These are phyloP conservation scores for Starmerella asiatica DNA, from an alignment of 805 yeast species.

Conservation along the genomic window DNA sequence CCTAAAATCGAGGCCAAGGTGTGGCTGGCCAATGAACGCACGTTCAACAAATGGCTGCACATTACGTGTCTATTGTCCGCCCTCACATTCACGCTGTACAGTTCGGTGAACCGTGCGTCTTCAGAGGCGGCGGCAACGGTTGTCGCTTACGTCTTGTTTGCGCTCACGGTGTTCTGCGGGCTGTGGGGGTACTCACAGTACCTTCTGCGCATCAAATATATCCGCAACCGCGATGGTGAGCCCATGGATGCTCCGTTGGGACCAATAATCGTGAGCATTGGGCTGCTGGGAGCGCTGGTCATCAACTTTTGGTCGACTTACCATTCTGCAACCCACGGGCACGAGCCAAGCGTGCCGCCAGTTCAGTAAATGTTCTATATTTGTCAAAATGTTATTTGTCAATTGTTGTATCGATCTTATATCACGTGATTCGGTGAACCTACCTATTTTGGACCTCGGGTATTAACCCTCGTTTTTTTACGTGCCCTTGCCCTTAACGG, in stretches of 20 bases:
- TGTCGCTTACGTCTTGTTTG: slow-evolving; percentile 70
- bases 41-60: slow-evolving; percentile 89
- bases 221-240: slow-evolving; percentile 66
- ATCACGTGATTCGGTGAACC: too few species aligned
- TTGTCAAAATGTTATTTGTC: too few species aligned
- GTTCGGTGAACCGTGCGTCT: slow-evolving; percentile 55
- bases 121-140: slow-evolving; percentile 42
- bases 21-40: slow-evolving; percentile 96
- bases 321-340: slow-evolving; percentile 7
- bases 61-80: slow-evolving; percentile 75
- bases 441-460: too few species aligned
- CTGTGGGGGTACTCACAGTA: slow-evolving; percentile 81
- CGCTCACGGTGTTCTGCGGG: slow-evolving; percentile 67
- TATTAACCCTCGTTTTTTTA: too few species aligned
- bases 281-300: slow-evolving; percentile 50
- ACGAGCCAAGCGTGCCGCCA: too few species aligned
- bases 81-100: slow-evolving; percentile 70
- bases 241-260: slow-evolving; percentile 87
- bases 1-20: slow-evolving; percentile 93
- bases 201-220: slow-evolving; percentile 53
- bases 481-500: too few species aligned
- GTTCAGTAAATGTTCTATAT: too few species aligned
- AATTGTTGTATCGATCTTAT: too few species aligned
- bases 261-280: slow-evolving; percentile 64
- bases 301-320: slow-evolving; percentile 64